Conservation (phyloP, 1,139 yeast species). For the Magnusiomyces paraingens region DNA sequence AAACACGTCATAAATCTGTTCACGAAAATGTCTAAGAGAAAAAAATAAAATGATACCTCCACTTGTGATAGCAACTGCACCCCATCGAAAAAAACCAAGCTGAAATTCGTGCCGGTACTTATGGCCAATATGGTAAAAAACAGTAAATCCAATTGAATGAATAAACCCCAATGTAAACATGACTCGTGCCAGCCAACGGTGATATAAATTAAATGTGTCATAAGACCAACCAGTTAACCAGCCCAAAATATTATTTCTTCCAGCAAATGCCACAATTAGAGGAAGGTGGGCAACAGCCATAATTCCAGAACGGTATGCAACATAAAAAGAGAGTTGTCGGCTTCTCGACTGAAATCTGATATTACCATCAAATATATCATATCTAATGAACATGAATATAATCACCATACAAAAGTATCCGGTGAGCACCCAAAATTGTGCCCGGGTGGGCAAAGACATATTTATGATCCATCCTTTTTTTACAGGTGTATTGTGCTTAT, state of each 20-base stretch:
- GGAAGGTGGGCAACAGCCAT: constrained; percentile 47
- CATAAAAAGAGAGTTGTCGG: constrained; percentile 43
- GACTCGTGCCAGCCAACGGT: constrained; percentile 59
- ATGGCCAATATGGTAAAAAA: constrained; percentile 11
- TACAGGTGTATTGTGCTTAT: constrained; percentile 11
- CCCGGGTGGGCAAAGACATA: constrained; percentile 48
- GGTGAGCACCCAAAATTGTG: constrained; percentile 45
- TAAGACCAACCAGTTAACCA: constrained; percentile 62
- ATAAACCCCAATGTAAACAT: constrained; percentile 41
- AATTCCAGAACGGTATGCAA: constrained; percentile 58
- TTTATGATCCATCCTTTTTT: background rate
- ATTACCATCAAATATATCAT: constrained; percentile 36
- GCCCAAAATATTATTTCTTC: constrained; percentile 61
- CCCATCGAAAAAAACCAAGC: constrained; percentile 42
- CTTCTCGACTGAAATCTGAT: constrained; percentile 31
- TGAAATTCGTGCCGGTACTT: constrained; percentile 15
- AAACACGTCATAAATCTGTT: constrained; percentile 57
- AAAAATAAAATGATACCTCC: constrained; percentile 41
- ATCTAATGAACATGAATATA: constrained; percentile 37
- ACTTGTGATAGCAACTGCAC: constrained; percentile 44
- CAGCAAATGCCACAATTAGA: constrained; percentile 48
- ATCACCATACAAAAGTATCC: constrained; percentile 41
- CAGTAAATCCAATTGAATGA: constrained; percentile 27
- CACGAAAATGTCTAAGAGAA: constrained; percentile 48
- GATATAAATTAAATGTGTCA: constrained; percentile 54